Conservation (phyloP, 148 eudicot species). For the Arctostaphylos glauca region DNA sequence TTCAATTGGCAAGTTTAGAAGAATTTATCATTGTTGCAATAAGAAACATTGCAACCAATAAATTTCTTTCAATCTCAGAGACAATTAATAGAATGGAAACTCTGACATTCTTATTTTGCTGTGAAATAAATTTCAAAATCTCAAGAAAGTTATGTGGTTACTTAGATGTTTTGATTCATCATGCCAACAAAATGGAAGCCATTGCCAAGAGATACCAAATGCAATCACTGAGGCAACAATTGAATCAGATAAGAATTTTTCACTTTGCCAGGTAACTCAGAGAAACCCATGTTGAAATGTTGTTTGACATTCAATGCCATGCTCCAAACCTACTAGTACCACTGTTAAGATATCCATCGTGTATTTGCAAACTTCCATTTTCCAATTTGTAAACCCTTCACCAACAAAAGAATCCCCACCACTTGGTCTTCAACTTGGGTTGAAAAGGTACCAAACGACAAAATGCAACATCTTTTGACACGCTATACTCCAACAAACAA, state of each 20-base stretch:
- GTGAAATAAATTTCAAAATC: not conserved
- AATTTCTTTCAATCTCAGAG: not conserved
- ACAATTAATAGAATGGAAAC: not conserved
- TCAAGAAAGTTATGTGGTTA: not conserved
- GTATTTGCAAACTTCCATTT: not conserved
- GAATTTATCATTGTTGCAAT: not conserved
- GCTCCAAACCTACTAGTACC: not conserved
- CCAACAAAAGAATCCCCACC: not conserved
- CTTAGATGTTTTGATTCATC: not conserved
- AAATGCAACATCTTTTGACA: not conserved
- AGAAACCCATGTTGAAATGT: not conserved
- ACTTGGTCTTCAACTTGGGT: not conserved
- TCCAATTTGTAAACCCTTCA: not conserved
- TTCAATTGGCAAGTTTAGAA: not conserved
- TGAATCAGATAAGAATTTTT: not conserved
- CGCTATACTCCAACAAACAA: not conserved
- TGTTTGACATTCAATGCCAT: not conserved
- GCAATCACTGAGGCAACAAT: not conserved
- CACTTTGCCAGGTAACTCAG: not conserved
- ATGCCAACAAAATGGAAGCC: not conserved
- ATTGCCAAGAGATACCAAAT: not conserved
- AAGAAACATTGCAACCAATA: not conserved
- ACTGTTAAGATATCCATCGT: not conserved
- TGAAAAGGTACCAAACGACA: not conserved
- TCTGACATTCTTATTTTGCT: not conserved